Percentiles rank a stretch among this genome's conserved stretches.
Evolutionary conservation across 2,329 filamentous ascomycete genomes (phyloP).

Genomic region (Fusarium circinatum): DNA sequence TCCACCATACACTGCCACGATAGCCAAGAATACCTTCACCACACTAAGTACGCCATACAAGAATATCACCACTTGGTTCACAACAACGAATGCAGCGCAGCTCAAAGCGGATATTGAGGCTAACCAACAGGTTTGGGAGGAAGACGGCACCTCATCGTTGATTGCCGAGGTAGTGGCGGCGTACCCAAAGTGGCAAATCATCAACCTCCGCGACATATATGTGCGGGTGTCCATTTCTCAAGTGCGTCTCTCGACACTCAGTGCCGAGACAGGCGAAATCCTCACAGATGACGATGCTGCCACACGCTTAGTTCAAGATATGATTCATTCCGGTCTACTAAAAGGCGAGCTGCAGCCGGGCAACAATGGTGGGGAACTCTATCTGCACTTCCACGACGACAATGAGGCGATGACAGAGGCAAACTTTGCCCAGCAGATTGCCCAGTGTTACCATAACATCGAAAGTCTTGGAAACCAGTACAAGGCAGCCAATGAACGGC

Average conservation of each 20-base stretch:
- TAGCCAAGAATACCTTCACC: conserved; percentile 66
- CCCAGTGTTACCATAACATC: conserved; percentile 54
- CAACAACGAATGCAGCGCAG: conserved; percentile 61
- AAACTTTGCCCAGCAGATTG: conserved; percentile 61
- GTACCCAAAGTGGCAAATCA: conserved; percentile 80
- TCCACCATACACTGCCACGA: conserved; percentile 65
- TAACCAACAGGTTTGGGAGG: conserved; percentile 67
- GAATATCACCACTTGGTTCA: conserved; percentile 75
- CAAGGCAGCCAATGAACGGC: conserved; percentile 62
- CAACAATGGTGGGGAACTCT: conserved; percentile 53
- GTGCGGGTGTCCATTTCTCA: conserved; percentile 65
- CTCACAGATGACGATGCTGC: conserved; percentile 57
- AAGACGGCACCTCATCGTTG: conserved; percentile 79
- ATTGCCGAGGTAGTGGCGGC: conserved; percentile 74
- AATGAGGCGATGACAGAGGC: conserved; percentile 58
- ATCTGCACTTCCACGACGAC: conserved; percentile 62
- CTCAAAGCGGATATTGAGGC: conserved; percentile 73
- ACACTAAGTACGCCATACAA: conserved; percentile 75
- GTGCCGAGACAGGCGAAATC: conserved; percentile 61
- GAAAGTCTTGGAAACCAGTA: conserved; percentile 59
- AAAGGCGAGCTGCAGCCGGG: conserved; percentile 62
- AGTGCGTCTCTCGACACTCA: conserved; percentile 62
- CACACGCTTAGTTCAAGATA: conserved; percentile 60
- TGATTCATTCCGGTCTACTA: conserved; percentile 66
- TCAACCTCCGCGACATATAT: conserved; percentile 78